Percentiles rank a stretch among this genome's conserved stretches.
Conservation (phyloP, 73 alveolate genomes). For the Breviolum minutum region DNA sequence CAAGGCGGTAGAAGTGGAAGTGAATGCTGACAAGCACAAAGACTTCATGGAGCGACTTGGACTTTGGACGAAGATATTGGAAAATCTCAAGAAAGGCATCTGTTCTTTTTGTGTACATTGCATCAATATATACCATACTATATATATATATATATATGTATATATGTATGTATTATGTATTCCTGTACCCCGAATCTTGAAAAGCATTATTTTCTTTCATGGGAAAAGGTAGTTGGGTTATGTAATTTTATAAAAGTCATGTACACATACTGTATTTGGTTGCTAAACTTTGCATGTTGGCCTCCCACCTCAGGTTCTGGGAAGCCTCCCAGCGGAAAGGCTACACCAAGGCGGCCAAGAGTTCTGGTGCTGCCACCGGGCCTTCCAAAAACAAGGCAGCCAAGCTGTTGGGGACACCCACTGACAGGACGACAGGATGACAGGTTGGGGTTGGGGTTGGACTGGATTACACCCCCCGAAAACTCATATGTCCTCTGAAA, state of each 20-base stretch:
- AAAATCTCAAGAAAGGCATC: too few species aligned
- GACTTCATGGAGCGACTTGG: conserved; percentile 64
- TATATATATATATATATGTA: too few species aligned
- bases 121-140: too few species aligned
- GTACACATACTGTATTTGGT: not conserved
- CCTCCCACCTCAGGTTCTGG: conserved; percentile 28
- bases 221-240: not conserved
- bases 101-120: not conserved
- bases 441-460: too few species aligned
- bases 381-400: not conserved
- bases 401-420: conserved; percentile 3
- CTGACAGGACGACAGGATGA: not conserved
- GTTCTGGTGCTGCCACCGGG: not conserved
- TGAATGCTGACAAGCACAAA: conserved; percentile 71
- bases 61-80: too few species aligned
- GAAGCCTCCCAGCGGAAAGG: conserved; percentile 85
- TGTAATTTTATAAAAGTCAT: not conserved
- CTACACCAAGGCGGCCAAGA: conserved; percentile 79
- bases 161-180: too few species aligned
- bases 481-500: too few species aligned
- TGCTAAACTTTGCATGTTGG: too few species aligned
- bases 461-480: too few species aligned
- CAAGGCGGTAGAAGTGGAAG: conserved; percentile 83
- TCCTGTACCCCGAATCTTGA: too few species aligned
- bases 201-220: not conserved